Evolutionary conservation across 2,329 filamentous ascomycete species (phyloP), one percentile per base, ranked within the genome.

Genomic region (Cladophialophora exuberans): DNA sequence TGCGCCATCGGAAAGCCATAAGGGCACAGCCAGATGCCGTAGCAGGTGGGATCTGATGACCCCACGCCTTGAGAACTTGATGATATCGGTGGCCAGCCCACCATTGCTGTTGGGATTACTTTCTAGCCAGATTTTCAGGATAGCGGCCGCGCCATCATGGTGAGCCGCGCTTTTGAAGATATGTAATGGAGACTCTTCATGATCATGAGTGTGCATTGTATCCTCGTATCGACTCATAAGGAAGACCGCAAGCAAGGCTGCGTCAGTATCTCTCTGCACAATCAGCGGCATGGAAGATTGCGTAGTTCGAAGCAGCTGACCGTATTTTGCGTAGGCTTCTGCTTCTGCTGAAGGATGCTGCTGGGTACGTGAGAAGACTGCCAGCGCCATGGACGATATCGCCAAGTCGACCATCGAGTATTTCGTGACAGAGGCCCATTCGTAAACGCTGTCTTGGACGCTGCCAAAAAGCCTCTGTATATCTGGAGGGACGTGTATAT

Each of bases 161-260:
- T 70, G 68, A 13, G 66, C 78, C 55, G 76, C 78, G n/a, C 70
- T 60, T 22, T 15, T 38, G 20, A 47, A 18, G 11, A n/a, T 42
- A n/a, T 11, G 9, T 36, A 22, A 23, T n/a, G 3, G 26, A 17
- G 10, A 28, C 13, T 20, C 25, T 26, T 30, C n/a, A n/a, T 46
- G 25, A 5, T 17, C 13, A 2, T 30, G 17, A 3, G 20, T 39
- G 20, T 59, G 43, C 10, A 55, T 47, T 11, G 56, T 33, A 25
- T 57, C 57, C 43, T 66, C 64, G 31, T 64, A 66, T 5, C 60
- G 59, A 35, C 56, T 46, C 64, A 66, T 66, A n/a, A 65, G 47
- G 36, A 54, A 57, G 45, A 64, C 57, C 11, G 61, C 47, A 28
- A 65, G 55, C 17, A 66, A 54, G 33, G 56, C 64, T 38, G 49